These are phyloP conservation scores for Verticillium nubilum DNA, from an alignment of 2,329 filamentous ascomycete species.

Conservation along the genomic window DNA sequence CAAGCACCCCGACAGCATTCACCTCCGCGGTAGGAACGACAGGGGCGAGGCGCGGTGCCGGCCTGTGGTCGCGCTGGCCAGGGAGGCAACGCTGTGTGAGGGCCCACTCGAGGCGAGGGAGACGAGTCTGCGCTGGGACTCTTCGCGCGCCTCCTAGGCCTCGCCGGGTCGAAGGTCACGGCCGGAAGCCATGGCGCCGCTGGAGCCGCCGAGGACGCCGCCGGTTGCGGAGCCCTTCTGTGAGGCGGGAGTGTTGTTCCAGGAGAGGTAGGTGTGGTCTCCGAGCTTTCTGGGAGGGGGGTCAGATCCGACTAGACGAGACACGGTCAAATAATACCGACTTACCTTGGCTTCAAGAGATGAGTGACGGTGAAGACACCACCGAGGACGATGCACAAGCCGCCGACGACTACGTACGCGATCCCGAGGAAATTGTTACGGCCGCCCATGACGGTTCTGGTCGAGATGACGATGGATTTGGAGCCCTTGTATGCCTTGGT, in stretches of 20 bases:
- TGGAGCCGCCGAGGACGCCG: conserved; percentile 33
- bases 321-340: no score
- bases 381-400: conserved; percentile 85
- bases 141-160: conserved; percentile 29
- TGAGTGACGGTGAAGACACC: conserved; percentile 85
- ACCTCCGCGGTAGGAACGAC: neutral
- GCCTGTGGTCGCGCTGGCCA: neutral
- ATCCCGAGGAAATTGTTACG: conserved; percentile 95
- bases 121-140: conserved; percentile 10
- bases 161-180: conserved; percentile 47
- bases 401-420: conserved; percentile 89
- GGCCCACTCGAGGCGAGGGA: neutral
- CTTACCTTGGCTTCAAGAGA: conserved; percentile 82
- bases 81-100: neutral
- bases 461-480: conserved; percentile 86
- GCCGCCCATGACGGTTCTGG: conserved; percentile 87
- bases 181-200: conserved; percentile 44
- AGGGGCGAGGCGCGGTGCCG: neutral
- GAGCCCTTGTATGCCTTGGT: conserved; percentile 75
- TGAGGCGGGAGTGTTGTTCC: conserved; percentile 62
- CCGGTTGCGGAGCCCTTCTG: conserved; percentile 19
- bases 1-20: neutral
- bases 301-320: no score
- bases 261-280: conserved; percentile 94
- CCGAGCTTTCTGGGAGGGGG: conserved; percentile 76